Percentiles rank a stretch among this genome's conserved stretches.
Conservation (phyloP, 2,329 filamentous ascomycete genomes). For the Ustulina deusta region DNA sequence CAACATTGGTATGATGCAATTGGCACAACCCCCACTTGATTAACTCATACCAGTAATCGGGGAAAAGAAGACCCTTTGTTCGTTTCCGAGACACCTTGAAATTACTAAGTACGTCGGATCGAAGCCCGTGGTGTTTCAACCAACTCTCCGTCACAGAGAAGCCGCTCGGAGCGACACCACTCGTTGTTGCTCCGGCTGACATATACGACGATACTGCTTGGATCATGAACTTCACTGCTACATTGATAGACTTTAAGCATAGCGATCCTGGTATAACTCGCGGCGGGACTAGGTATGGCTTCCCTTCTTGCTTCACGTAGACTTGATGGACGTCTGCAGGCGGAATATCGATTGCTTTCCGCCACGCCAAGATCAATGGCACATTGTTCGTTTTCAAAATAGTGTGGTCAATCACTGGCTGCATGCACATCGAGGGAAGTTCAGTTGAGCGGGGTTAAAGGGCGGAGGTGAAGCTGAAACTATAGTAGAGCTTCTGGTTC, state of each 20-base stretch:
- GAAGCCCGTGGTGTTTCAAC: not conserved
- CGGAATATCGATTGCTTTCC: not conserved
- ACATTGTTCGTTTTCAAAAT: not conserved
- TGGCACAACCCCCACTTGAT: conserved; percentile 25
- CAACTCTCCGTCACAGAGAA: not conserved
- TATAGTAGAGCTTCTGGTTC: not conserved
- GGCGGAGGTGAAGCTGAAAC: not conserved
- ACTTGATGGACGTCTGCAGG: not conserved
- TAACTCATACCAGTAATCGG: conserved; percentile 4
- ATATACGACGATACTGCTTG: conserved; percentile 14
- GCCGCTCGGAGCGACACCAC: not conserved
- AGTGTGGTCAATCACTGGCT: not conserved
- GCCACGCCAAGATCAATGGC: not conserved
- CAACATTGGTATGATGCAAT: conserved; percentile 17
- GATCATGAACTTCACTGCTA: not conserved
- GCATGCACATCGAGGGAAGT: not conserved
- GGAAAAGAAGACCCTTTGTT: conserved; percentile 14
- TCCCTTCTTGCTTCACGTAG: not conserved
- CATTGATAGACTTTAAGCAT: not conserved
- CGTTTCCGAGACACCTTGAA: not conserved
- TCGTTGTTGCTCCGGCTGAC: conserved; percentile 16
- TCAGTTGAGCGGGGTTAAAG: conserved; percentile 1
- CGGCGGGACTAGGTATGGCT: not conserved
- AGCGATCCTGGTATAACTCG: too few relatives aligned
- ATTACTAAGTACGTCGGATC: conserved; percentile 23